These are phyloP conservation scores for Pachysandra terminalis DNA, from an alignment of 164 flowering plant genomes.

Conservation along the genomic window DNA sequence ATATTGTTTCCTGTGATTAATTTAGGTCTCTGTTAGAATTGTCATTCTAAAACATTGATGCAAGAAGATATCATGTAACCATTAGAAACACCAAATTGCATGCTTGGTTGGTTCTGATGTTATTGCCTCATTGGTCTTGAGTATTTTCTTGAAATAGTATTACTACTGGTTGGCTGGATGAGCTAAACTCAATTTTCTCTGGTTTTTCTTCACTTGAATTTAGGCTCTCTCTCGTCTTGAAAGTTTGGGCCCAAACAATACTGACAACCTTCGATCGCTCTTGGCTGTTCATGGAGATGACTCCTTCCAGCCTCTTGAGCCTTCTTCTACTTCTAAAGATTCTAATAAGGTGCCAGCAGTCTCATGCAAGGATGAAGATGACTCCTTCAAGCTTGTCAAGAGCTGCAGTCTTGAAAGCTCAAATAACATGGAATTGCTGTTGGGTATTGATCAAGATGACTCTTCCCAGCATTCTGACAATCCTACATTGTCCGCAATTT, in stretches of 20 bases:
- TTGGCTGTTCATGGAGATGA: slow-evolving; percentile 2
- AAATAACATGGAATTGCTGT: not conserved
- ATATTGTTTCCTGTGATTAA: not conserved
- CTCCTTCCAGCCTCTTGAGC: slow-evolving; percentile 13
- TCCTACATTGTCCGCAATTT: slow-evolving; percentile 52
- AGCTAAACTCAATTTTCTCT: too few species aligned
- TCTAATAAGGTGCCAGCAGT: not conserved
- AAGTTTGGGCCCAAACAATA: slow-evolving; percentile 2
- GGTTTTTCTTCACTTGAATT: not conserved
- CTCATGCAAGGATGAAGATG: not conserved
- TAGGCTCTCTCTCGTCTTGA: slow-evolving; percentile 41
- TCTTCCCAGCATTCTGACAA: too few species aligned
- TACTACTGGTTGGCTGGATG: too few species aligned
- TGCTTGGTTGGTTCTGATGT: too few species aligned
- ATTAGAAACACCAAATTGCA: too few species aligned
- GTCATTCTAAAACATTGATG: not conserved
- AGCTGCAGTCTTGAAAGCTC: not conserved
- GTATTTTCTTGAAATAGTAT: too few species aligned
- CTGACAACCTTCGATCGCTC: not conserved
- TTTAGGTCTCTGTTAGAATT: not conserved
- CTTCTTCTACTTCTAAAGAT: not conserved
- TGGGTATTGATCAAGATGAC: not conserved
- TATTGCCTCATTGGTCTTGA: too few species aligned
- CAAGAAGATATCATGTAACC: too few species aligned
- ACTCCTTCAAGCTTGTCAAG: not conserved